Evolutionary conservation across 2,329 filamentous ascomycete species (phyloP).

Genomic region (Fusarium pseudoanthophilum): DNA sequence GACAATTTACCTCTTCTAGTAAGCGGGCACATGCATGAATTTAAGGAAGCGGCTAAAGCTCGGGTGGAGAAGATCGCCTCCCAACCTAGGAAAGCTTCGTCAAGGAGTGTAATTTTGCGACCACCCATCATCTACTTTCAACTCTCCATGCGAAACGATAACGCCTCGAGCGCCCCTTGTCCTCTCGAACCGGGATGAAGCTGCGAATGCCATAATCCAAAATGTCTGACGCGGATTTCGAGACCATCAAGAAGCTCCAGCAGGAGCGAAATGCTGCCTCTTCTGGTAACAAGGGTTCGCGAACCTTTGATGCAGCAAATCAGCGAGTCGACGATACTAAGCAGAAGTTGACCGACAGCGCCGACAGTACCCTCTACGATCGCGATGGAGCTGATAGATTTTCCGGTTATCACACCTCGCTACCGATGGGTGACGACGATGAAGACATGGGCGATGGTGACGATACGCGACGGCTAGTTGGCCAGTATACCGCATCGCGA

Average conservation of each 20-base stretch:
- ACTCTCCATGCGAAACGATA: constrained; percentile 52
- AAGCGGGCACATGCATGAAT: constrained; percentile 17
- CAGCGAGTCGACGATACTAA: constrained; percentile 91
- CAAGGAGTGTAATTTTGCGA: constrained; percentile 46
- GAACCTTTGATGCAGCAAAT: constrained; percentile 79
- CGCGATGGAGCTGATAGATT: constrained; percentile 81
- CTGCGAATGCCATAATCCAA: constrained; percentile 52
- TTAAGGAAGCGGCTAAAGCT: constrained; percentile 47
- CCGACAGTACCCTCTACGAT: constrained; percentile 90
- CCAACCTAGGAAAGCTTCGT: constrained; percentile 43
- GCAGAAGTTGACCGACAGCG: constrained; percentile 88
- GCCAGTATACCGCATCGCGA: constrained; percentile 94
- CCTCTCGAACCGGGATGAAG: constrained; percentile 58
- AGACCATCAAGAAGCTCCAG: constrained; percentile 87
- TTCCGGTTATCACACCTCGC: constrained; percentile 89
- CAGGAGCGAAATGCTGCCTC: constrained; percentile 89
- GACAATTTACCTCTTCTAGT: constrained; percentile 18
- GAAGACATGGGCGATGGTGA: constrained; percentile 81
- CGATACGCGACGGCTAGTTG: constrained; percentile 81
- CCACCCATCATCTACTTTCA: constrained; percentile 42
- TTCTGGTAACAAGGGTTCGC: constrained; percentile 82
- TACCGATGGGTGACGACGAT: constrained; percentile 81
- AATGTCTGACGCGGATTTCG: constrained; percentile 86
- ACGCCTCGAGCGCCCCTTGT: constrained; percentile 49
- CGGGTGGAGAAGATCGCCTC: constrained; percentile 46